Conservation (phyloP, 176 grass and related monocot species). For the Musa itinerans region DNA sequence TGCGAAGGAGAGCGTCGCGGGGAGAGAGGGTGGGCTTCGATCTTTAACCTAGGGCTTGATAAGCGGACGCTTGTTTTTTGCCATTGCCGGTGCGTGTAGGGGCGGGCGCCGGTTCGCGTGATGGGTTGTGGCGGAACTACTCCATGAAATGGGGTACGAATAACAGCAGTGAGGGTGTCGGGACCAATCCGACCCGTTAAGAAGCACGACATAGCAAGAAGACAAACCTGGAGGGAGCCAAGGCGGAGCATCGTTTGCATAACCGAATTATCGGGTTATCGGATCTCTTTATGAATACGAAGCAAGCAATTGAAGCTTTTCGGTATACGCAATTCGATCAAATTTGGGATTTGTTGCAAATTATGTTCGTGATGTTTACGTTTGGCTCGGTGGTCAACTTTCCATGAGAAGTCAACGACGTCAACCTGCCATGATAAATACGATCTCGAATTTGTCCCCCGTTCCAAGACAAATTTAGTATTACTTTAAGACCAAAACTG, state of each 20-base stretch:
- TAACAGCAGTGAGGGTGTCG: not conserved
- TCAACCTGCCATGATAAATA: too few relatives aligned
- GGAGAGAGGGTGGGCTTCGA: not conserved
- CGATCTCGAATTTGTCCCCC: too few relatives aligned
- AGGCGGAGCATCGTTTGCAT: not conserved
- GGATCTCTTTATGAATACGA: not conserved
- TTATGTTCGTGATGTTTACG: too few relatives aligned
- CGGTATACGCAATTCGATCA: too few relatives aligned
- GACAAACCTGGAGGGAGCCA: not conserved
- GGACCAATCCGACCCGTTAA: not conserved
- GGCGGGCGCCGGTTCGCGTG: not conserved
- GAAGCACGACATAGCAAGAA: not conserved
- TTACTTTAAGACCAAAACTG: too few relatives aligned
- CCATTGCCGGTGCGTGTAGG: not conserved
- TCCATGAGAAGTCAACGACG: too few relatives aligned
- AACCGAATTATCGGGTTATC: not conserved
- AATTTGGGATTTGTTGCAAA: too few relatives aligned
- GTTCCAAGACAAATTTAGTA: too few relatives aligned
- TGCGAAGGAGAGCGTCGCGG: not conserved
- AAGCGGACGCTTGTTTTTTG: not conserved
- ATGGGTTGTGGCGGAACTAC: not conserved
- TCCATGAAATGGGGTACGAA: not conserved
- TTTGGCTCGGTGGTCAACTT: too few relatives aligned
- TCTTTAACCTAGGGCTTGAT: conserved; percentile 8
- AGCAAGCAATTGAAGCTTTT: too few relatives aligned